Evolutionary conservation across 805 yeast species (phyloP).

Genomic region (Nakazawaea peltata): DNA sequence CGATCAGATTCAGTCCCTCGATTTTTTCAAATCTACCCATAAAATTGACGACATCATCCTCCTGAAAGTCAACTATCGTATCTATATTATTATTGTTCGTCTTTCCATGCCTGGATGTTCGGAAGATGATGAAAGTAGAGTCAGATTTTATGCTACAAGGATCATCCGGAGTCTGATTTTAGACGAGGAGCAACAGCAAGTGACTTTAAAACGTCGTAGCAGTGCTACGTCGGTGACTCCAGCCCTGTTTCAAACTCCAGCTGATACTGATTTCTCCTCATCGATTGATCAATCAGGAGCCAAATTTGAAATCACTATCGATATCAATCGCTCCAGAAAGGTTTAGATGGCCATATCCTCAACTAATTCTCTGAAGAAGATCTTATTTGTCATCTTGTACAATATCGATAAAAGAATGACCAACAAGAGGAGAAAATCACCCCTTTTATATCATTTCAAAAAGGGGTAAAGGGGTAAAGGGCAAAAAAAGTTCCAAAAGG

Average conservation of each 20-base stretch:
- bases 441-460: no score
- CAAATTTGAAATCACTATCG: conserved; percentile 35
- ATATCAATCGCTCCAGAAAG: conserved; percentile 31
- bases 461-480: no score
- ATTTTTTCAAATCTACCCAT: conserved; percentile 43
- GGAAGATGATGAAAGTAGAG: conserved; percentile 55
- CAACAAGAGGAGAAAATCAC: no score
- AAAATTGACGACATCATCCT: conserved; percentile 40
- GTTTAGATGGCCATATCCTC: no score
- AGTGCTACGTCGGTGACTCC: no score
- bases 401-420: no score
- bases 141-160: conserved; percentile 41
- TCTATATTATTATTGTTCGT: conserved; percentile 48
- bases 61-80: conserved; percentile 54
- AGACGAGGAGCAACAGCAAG: conserved; percentile 13
- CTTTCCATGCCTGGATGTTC: conserved; percentile 62
- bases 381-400: no score
- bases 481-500: no score
- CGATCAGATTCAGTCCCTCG: conserved; percentile 32
- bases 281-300: conserved; percentile 20
- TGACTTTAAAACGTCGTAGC: conserved; percentile 19
- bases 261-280: no score
- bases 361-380: no score
- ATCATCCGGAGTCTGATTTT: conserved; percentile 28
- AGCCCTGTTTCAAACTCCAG: no score